These are phyloP conservation scores for Chaetoscypha palmicola DNA, from an alignment of 2,329 filamentous ascomycete genomes.

Conservation along the genomic window DNA sequence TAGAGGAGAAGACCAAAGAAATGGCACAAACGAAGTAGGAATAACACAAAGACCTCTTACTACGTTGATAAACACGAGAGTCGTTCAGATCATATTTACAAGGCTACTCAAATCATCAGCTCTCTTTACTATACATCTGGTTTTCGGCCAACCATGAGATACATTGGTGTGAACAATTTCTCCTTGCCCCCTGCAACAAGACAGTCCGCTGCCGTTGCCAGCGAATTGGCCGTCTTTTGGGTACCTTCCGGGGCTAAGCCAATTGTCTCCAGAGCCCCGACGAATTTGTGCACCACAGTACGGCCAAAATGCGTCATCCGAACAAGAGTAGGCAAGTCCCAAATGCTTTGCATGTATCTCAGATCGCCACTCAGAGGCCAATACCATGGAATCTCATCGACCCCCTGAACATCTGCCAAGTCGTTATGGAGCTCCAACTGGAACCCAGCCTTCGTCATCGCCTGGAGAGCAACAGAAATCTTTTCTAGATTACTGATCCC, in stretches of 20 bases:
- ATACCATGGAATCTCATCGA: conserved; percentile 81
- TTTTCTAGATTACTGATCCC: conserved; percentile 98
- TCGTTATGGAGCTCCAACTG: conserved; percentile 79
- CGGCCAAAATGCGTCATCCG: conserved; percentile 87
- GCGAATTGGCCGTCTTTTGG: conserved; percentile 87
- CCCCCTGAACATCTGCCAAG: conserved; percentile 68
- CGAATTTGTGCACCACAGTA: conserved; percentile 64
- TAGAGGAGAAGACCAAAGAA: too few relatives aligned
- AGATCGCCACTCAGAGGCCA: conserved; percentile 84
- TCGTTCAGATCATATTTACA: too few relatives aligned
- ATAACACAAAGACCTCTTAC: too few relatives aligned
- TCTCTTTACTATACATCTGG: conserved; percentile 35
- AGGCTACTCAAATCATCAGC: not conserved
- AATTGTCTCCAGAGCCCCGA: conserved; percentile 68
- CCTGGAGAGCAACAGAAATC: conserved; percentile 69
- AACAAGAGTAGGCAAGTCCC: conserved; percentile 74
- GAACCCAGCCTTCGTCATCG: conserved; percentile 85
- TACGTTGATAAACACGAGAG: too few relatives aligned
- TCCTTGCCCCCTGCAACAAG: conserved; percentile 80
- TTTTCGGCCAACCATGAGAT: conserved; percentile 89
- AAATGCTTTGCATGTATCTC: conserved; percentile 71
- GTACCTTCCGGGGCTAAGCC: conserved; percentile 70
- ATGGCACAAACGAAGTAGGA: too few relatives aligned
- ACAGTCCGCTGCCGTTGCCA: conserved; percentile 73
- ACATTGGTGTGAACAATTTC: conserved; percentile 95